A percentile compares a stretch with the other conserved stretches of the same genome.
These are phyloP conservation scores for Solanum boliviense DNA, from an alignment of 257 asterid species.

Conservation along the genomic window DNA sequence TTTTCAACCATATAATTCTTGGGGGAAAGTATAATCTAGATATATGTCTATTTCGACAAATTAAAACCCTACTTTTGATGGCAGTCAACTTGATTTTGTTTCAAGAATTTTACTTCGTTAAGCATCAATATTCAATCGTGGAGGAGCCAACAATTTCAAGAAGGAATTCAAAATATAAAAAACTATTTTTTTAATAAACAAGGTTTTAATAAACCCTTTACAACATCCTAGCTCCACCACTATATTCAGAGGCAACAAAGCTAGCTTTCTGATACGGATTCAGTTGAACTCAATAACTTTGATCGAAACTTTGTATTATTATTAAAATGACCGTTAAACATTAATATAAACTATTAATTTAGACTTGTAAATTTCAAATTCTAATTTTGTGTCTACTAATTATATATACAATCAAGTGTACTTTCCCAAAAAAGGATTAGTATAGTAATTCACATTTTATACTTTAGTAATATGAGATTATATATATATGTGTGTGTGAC, in stretches of 20 bases:
- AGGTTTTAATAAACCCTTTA: not conserved
- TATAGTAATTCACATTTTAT: too few relatives aligned
- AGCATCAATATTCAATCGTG: not conserved
- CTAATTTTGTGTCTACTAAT: accelerated
- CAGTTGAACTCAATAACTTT: not conserved
- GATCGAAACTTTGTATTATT: accelerated
- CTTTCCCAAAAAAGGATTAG: not conserved
- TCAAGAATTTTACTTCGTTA: not conserved
- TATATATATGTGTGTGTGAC: not conserved
- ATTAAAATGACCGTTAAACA: not conserved
- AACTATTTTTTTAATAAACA: too few relatives aligned
- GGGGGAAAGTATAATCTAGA: not conserved
- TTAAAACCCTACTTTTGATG: not conserved
- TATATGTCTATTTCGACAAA: not conserved
- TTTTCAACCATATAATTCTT: not conserved
- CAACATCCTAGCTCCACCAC: not conserved
- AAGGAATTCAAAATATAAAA: not conserved
- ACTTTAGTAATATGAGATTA: not conserved
- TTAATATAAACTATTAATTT: not conserved
- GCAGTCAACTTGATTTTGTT: not conserved
- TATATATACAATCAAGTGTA: not conserved
- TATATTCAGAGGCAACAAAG: not conserved
- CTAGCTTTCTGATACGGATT: accelerated
- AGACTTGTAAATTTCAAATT: not conserved
- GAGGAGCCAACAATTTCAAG: not conserved